These are phyloP conservation scores for Tulasnella sp. DNA, from an alignment of 768 basidiomycete genomes.

Conservation along the genomic window DNA sequence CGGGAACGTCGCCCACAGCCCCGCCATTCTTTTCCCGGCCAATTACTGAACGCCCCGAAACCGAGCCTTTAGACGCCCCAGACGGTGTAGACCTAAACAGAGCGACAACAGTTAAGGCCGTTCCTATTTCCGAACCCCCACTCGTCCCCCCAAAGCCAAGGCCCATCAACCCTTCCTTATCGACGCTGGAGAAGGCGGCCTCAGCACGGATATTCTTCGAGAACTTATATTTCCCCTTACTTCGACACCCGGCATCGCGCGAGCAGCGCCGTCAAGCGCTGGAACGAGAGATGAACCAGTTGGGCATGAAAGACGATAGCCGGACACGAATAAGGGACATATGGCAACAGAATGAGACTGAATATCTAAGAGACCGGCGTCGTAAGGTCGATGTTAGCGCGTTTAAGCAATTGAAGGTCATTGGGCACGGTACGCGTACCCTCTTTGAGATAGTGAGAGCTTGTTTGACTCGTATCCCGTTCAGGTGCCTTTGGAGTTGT, in stretches of 20 bases:
- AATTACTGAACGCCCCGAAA: background rate
- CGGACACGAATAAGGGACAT: conserved; percentile 58
- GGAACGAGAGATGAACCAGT: conserved; percentile 72
- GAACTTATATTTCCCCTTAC: conserved; percentile 74
- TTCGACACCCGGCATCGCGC: conserved; percentile 73
- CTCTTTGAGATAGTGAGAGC: conserved; percentile 17
- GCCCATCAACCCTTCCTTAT: conserved; percentile 70
- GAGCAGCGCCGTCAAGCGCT: conserved; percentile 76
- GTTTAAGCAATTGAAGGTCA: conserved; percentile 83
- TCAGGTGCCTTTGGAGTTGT: conserved; percentile 94
- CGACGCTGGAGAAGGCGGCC: conserved; percentile 87
- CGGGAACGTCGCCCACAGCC: background rate
- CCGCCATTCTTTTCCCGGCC: background rate
- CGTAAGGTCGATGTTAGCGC: conserved; percentile 71
- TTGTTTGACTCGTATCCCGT: conserved; percentile 20
- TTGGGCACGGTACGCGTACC: conserved; percentile 62
- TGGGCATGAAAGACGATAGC: conserved; percentile 56
- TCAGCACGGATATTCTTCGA: conserved; percentile 90
- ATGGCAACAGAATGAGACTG: conserved; percentile 81
- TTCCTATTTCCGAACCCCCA: conserved; percentile 18
- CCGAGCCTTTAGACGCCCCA: conserved; percentile 1
- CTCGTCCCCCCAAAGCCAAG: conserved; percentile 33
- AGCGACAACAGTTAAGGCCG: conserved; percentile 17
- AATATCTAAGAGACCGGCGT: conserved; percentile 74
- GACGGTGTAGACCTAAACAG: conserved; percentile 19